These are phyloP conservation scores for Cicer yamashitae DNA, from an alignment of 306 rosid genomes.

Conservation along the genomic window DNA sequence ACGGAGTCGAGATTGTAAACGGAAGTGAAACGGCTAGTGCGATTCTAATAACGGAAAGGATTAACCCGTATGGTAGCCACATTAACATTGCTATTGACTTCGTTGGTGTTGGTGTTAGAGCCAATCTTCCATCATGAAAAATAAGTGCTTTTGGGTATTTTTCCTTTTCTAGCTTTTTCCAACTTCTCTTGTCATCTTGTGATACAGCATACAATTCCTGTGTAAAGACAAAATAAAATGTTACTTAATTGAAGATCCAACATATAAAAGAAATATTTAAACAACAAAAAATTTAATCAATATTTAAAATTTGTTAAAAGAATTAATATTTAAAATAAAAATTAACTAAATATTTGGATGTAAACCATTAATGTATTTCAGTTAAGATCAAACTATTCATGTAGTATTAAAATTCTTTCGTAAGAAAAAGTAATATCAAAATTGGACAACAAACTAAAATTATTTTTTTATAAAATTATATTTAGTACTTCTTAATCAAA, in stretches of 20 bases:
- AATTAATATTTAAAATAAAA: not conserved
- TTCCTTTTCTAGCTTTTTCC: constrained; percentile 61
- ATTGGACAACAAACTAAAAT: too few species aligned
- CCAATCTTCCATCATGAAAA: constrained; percentile 88
- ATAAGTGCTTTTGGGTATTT: constrained; percentile 59
- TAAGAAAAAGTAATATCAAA: too few species aligned
- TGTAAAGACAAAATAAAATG: constrained; percentile 39
- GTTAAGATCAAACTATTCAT: not conserved
- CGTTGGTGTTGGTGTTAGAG: constrained; percentile 57
- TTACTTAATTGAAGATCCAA: not conserved
- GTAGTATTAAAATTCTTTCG: not conserved
- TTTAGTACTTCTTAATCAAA: too few species aligned
- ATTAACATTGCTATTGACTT: constrained; percentile 52
- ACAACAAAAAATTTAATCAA: not conserved
- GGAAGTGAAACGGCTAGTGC: constrained; percentile 52
- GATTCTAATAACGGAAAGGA: constrained; percentile 56
- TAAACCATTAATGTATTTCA: not conserved
- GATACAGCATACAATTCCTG: constrained; percentile 70
- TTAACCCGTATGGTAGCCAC: constrained; percentile 66
- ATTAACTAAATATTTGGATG: not conserved
- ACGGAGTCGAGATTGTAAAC: constrained; percentile 51
- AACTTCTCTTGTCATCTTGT: constrained; percentile 62
- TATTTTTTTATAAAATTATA: too few species aligned
- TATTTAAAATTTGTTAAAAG: not conserved
- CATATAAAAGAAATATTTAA: not conserved